Evolutionary conservation across 1,139 yeast species (phyloP).

Genomic region (Yamadazyma triangularis): DNA sequence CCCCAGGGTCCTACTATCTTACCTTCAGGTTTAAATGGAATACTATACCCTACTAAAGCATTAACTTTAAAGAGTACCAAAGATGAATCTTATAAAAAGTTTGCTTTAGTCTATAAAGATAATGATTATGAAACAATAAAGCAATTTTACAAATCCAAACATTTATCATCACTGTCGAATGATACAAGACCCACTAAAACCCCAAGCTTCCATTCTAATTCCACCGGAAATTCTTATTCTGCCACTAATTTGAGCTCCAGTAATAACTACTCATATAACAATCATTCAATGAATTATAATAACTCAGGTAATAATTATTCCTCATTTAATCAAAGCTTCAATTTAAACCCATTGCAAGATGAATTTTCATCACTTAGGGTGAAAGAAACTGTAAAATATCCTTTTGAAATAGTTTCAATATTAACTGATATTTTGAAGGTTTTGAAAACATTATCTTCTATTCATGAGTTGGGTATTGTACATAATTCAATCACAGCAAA

Average conservation of each 20-base stretch:
- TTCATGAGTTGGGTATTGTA: conserved; percentile 44
- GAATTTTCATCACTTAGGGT: neutral
- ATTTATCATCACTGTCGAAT: no score
- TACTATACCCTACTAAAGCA: conserved; percentile 25
- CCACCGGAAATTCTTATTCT: neutral
- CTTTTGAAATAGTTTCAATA: conserved; percentile 23
- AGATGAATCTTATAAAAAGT: conserved; percentile 12
- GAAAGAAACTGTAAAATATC: neutral
- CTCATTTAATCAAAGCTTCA: conserved; percentile 2
- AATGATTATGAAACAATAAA: conserved; percentile 19
- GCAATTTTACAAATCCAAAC: conserved; percentile 5
- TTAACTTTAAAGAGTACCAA: conserved; percentile 12
- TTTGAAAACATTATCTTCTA: conserved; percentile 28
- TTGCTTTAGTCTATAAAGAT: conserved; percentile 25
- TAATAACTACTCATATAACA: neutral
- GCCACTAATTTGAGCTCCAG: neutral
- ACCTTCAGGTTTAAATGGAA: conserved; percentile 23
- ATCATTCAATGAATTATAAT: neutral
- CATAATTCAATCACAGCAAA: conserved; percentile 47
- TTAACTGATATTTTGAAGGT: conserved; percentile 29
- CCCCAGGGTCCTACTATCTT: conserved; percentile 24
- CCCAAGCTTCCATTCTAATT: neutral
- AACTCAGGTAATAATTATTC: conserved; percentile 1
- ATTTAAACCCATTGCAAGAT: conserved; percentile 1
- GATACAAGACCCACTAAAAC: neutral